These are phyloP conservation scores for Yarrowia porcina DNA, from an alignment of 805 yeast species.

Conservation along the genomic window DNA sequence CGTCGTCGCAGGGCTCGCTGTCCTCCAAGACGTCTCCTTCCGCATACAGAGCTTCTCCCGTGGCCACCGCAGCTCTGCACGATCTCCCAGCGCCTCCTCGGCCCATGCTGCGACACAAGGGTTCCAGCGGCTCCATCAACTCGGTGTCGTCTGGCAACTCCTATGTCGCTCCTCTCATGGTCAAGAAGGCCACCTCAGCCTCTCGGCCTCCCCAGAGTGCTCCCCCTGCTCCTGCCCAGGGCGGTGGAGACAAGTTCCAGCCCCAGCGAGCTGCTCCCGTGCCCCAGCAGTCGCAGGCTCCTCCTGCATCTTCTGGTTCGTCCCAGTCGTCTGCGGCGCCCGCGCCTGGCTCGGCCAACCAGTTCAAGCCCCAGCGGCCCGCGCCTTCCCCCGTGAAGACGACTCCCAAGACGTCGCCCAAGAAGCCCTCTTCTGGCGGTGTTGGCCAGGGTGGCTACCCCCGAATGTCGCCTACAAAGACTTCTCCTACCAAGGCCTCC, in stretches of 20 bases:
- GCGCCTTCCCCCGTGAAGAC: slow-evolving; percentile 17
- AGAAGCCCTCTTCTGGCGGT: neutral
- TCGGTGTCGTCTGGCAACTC: slow-evolving; percentile 2
- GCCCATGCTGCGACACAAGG: slow-evolving; percentile 17
- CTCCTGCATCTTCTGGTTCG: neutral
- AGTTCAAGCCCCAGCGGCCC: slow-evolving; percentile 16
- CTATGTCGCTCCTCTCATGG: slow-evolving; percentile 21
- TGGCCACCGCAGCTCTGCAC: slow-evolving; percentile 3
- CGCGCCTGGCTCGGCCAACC: neutral
- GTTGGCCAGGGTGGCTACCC: slow-evolving; percentile 12
- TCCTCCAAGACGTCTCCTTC: slow-evolving; percentile 11
- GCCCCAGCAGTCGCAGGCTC: neutral
- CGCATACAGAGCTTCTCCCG: slow-evolving; percentile 13
- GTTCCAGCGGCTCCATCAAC: neutral
- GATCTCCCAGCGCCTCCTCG: slow-evolving; percentile 7
- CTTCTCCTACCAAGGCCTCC: slow-evolving; percentile 21
- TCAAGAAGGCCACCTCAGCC: neutral
- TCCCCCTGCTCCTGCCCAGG: neutral
- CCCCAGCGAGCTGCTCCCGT: slow-evolving; percentile 11
- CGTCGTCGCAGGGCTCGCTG: slow-evolving; percentile 18
- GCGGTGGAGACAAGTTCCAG: neutral
- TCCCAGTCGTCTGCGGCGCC: neutral
- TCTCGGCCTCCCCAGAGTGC: neutral
- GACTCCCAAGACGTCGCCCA: slow-evolving; percentile 1
- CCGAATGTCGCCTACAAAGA: slow-evolving; percentile 1